Conservation (phyloP, 2,329 filamentous ascomycete species). For the Knufia fluminis region DNA sequence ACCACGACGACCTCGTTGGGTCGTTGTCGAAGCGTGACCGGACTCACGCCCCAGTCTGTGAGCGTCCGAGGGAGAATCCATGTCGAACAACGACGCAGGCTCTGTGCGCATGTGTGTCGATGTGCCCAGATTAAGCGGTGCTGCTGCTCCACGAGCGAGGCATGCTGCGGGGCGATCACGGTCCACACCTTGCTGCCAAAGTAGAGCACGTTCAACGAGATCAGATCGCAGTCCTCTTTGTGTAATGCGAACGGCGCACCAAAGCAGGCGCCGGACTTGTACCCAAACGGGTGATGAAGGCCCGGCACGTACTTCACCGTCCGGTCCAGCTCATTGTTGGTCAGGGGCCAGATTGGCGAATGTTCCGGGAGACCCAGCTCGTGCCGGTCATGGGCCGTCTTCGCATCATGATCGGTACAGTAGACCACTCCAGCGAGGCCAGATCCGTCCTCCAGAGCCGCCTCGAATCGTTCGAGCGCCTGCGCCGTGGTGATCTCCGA, state of each 20-base stretch:
- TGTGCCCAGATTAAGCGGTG: neutral
- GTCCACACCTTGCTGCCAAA: neutral
- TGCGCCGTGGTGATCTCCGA: neutral
- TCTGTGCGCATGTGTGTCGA: neutral
- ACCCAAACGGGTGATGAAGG: neutral
- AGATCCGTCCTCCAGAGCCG: neutral
- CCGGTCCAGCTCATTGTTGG: neutral
- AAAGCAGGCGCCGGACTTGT: neutral
- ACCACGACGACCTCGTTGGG: neutral
- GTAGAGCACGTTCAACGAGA: neutral
- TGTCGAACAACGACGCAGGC: conserved; percentile 1
- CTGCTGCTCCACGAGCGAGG: neutral
- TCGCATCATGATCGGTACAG: neutral
- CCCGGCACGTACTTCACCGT: neutral
- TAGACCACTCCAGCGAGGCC: neutral
- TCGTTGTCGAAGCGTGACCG: neutral
- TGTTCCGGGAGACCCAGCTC: neutral
- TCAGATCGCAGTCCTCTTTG: neutral
- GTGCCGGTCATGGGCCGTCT: neutral
- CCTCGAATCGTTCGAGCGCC: neutral
- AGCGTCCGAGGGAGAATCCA: neutral
- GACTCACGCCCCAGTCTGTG: neutral
- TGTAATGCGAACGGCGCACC: neutral
- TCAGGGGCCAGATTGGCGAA: neutral
- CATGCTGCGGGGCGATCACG: neutral